Base-by-base conservation (phyloP, 2,329 filamentous ascomycete species). In the Aspergillus clavatus region DNA sequence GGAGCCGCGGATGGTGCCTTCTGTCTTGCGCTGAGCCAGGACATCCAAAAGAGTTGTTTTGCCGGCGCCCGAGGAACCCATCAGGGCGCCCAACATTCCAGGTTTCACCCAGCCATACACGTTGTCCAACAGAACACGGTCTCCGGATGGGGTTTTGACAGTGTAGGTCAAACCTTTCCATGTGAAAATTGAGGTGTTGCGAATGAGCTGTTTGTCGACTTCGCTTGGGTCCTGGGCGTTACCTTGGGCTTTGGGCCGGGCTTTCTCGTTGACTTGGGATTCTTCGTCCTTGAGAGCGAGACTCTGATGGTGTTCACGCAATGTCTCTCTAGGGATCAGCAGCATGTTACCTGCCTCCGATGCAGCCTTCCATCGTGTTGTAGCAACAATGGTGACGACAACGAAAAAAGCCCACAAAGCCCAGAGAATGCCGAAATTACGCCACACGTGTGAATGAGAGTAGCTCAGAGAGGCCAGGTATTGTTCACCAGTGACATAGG, bases 31-130 rank as follows among this genome's bases (percentile, higher is more conserved):
- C 55, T 89, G 85, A 0, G 86, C 82, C 2, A 86, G 68, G 0
- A 85, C 86, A 61, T 91, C 87, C 4, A 93, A 71, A 0, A 93
- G 72, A 0, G 87, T 91, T 0, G 68, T 71, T 66, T 93, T 93
- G 2, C 87, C 87, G 4, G 87, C 87, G 23, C 85, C 86, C 1
- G 81, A 87, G 1, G 84, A 84, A 21, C 88, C 87, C 74, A 91
- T 86, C 1, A 93, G 72, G 0, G 87, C 87, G 16, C 87, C 80
- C 71, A 93, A 79, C 48, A 84, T 74, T 7, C 87, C 87, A 0
- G 87, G 87, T 58, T 88, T 89, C 2, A 83, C 86, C 60, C 87
- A 90, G 0, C 87, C 87, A 47, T 77, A 81, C 37, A 90, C 79
- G 11, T 83, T 75, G 56, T 86, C 81, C 22, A 87, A 70, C 1